Evolutionary conservation across 495 filamentous ascomycete species (phyloP).

Genomic region (Penicillium malachiteum): DNA sequence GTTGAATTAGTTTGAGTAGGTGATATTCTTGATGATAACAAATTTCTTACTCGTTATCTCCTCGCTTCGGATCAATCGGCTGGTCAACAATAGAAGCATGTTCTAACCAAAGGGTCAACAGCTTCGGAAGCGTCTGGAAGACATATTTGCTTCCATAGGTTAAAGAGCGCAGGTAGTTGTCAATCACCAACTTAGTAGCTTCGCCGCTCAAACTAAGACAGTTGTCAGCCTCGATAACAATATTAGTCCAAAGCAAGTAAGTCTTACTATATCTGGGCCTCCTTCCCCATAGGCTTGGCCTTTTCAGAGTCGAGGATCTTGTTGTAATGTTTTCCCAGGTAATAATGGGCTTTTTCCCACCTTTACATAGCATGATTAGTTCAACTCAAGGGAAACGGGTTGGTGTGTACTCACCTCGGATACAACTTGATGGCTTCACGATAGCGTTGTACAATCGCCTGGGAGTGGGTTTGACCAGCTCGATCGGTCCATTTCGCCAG

Average conservation of each 20-base stretch:
- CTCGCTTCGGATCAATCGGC: slow-evolving; percentile 63
- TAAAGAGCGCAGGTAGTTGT: slow-evolving; percentile 87
- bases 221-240: slow-evolving; percentile 1
- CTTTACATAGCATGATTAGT: slow-evolving; percentile 31
- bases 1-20: not conserved
- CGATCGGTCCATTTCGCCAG: slow-evolving; percentile 96
- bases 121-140: slow-evolving; percentile 85
- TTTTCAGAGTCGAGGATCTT: slow-evolving; percentile 91
- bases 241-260: too few species aligned
- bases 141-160: slow-evolving; percentile 90
- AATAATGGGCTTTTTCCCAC: slow-evolving; percentile 98
- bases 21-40: not conserved
- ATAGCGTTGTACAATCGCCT: slow-evolving; percentile 73
- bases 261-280: slow-evolving; percentile 51
- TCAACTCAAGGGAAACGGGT: not conserved
- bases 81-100: slow-evolving; percentile 73
- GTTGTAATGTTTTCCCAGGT: slow-evolving; percentile 95
- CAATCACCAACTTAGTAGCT: slow-evolving; percentile 81
- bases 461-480: slow-evolving; percentile 84
- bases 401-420: slow-evolving; percentile 27
- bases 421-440: slow-evolving; percentile 46
- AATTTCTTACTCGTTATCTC: slow-evolving; percentile 51
- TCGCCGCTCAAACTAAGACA: slow-evolving; percentile 62
- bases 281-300: slow-evolving; percentile 64
- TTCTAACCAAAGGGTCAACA: slow-evolving; percentile 92